Evolutionary conservation across 2,329 filamentous ascomycete species (phyloP), one percentile per base, ranked within the genome.

Genomic region (Sporothrix pallida): DNA sequence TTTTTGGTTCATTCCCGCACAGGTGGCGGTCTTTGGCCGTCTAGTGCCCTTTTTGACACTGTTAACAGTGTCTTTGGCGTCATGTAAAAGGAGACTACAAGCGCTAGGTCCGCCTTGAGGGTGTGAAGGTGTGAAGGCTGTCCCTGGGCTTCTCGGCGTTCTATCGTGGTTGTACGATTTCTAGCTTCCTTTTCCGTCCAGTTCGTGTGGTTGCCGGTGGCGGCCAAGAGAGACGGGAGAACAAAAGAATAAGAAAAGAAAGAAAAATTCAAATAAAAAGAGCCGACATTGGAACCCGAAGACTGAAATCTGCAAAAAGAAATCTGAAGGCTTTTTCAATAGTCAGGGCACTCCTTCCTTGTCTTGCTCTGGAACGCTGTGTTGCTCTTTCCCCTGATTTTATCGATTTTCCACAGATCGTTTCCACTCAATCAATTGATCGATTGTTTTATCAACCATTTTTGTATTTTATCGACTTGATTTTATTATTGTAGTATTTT

Each of bases 151-250:
- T 65, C 26, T 26, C 62, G 62, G 44, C 70, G 56, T 72, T 65
- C 46, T 31, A 72, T 60, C 23, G 23, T 62, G 15, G 12, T 67
- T 54, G 23, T 42, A 42, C 31, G 46, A 48, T 54, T 56, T 54
- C 58, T 72, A 72, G 71, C 60, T 72, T 72, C 71, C 52, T 69
- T 48, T 72, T 72, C 48, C 62, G 71, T 68, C 52, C 50, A 48
- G 13, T 65, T 15, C n/a, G 62, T 46, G 60, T 12, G 48, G 70
- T 26, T 17, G 17, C 20, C 31, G 37, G 58, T 46, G 60, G 58
- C 60, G 17, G 70, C 17, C 17, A 70, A 15, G 31, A 37, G 31
- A 37, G 70, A 5, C 17, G 52, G 52, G 52, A 56, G 52, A 56
- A 12, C 13, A n/a, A 31, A 10, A 13, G 54, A n/a, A 23, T 26